Base-by-base conservation (phyloP, 164 flowering plant species). In the Aristolochia californica region DNA sequence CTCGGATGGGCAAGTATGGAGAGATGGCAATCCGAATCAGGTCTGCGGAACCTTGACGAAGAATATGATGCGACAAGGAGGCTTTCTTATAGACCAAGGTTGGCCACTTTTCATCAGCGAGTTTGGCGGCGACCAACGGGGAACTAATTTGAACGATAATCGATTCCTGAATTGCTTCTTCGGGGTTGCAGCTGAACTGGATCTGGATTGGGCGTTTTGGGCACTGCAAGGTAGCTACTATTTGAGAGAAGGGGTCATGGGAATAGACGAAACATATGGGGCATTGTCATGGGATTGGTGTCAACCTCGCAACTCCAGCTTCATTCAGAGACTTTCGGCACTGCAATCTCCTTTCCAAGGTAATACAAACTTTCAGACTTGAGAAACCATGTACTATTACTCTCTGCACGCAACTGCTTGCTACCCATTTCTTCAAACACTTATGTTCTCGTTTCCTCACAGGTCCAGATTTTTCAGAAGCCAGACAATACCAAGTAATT, bases 121-220 rank as follows among this genome's bases (percentile, higher is more conserved):
- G 70, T 88, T 75, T 63, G 95, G 98, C 3, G 62, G 73, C 9
- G 98, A 91, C 58, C 69, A 58, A 47, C 83, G 84, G 56, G 98
- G 96, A 0, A 64, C 26, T 1, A 83, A 81, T 66, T 78, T 72
- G 62, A 83, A 80, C 63, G 96, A 88, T 56, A 83, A 88, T 48
- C 70, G 95, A 74, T 91, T 64, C 69, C 65, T 91, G 53, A 73
- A 71, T 43, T 88, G 96, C 76, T 82, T 91, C 58, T 25, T 79
- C 57, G 84, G 83, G 18, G 61, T 72, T 67, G 85, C 83, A 20
- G 94, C 93, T 48, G 89, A 85, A 17, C 61, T 71, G 54, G 98
- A 91, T 66, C 34, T 80, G 55, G 98, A 91, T 58, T 91, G 84
- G 83, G 93, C 96, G 0, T 13, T 77, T 22, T 88, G 98, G 94